Base-by-base conservation (phyloP, 805 yeast genomes). In the Schizosaccharomyces octosporus region DNA sequence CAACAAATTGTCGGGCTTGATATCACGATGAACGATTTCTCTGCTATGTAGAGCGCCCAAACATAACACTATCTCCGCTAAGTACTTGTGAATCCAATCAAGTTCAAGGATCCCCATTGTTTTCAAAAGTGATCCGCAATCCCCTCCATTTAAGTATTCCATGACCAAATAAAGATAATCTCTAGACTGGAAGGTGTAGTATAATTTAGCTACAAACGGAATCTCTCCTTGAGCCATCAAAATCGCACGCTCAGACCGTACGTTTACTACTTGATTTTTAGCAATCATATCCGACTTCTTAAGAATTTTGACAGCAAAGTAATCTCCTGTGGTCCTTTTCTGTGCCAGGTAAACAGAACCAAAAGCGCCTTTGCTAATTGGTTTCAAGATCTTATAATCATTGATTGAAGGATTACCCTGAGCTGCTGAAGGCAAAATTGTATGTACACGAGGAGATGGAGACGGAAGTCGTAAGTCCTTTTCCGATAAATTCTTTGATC, bases 131-230 rank as follows among this genome's bases (percentile, higher is more conserved):
- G 95, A 83, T 0, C 97, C 93, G 67, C 93, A 80, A 70, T 93
- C 99, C 39, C 99, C 99, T 55, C 98, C 98, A 65, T 85, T 87
- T 43, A 93, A 73, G 68, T 88, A 93, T 70, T 93, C 98, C 97
- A 93, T 90, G 1, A 93, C 99, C 65, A 93, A 74, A 68, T 86
- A 93, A 21, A 93, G 74, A 68, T 84, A 88, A 64, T 87, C 94
- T 60, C 80, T 80, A 63, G 87, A 85, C 72, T 93, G 98, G 70
- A 93, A 93, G 41, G 94, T 84, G 61, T 85, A 85, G 67, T 82
- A 85, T 41, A 93, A 74, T 68, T 84, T 88, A 0, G 95, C 97
- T 63, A 93, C 97, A 69, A 84, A 87, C 0, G 95, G 94, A 42
- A 90, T 84, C 64, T 88, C 90, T 2, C 95, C 80, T 69, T 93